These are phyloP conservation scores for Omphalotus guepiniiformis DNA, from an alignment of 768 basidiomycete species.

Conservation along the genomic window DNA sequence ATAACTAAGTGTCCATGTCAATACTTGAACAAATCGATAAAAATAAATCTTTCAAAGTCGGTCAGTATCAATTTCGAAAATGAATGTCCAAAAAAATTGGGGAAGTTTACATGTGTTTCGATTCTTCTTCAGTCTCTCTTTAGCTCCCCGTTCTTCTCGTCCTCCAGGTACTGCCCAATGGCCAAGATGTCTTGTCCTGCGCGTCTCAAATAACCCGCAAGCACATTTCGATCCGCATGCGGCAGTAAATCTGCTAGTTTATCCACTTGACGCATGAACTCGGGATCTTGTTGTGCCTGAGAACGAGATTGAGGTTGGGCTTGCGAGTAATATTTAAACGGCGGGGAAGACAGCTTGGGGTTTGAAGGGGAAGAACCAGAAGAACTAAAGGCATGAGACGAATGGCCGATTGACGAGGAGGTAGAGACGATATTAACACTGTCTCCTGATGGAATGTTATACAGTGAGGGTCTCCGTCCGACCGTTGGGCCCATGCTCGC, in stretches of 20 bases:
- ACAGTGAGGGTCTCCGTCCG: conserved; percentile 34
- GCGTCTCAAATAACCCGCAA: conserved; percentile 68
- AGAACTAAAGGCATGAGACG: not conserved
- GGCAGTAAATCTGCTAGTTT: conserved; percentile 69
- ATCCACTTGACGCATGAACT: conserved; percentile 66
- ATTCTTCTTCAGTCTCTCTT: conserved; percentile 18
- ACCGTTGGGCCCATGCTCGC: conserved; percentile 26
- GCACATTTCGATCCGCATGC: conserved; percentile 60
- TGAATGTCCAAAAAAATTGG: too few species aligned
- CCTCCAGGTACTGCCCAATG: conserved; percentile 84
- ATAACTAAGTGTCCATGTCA: too few species aligned
- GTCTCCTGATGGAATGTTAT: conserved; percentile 5
- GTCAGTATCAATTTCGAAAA: too few species aligned
- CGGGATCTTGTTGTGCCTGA: conserved; percentile 28
- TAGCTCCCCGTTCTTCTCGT: conserved; percentile 72
- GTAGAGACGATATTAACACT: conserved; percentile 4
- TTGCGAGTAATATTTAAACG: not conserved
- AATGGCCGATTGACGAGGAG: not conserved
- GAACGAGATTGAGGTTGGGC: not conserved
- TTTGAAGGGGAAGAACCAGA: not conserved
- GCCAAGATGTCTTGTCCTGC: conserved; percentile 79
- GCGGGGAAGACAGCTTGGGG: conserved; percentile 5
- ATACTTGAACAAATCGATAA: too few species aligned
- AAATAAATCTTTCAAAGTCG: too few species aligned
- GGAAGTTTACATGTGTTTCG: too few species aligned